These are phyloP conservation scores for Magnolia kwangsiensis DNA, from an alignment of 164 flowering plant species.

Conservation along the genomic window DNA sequence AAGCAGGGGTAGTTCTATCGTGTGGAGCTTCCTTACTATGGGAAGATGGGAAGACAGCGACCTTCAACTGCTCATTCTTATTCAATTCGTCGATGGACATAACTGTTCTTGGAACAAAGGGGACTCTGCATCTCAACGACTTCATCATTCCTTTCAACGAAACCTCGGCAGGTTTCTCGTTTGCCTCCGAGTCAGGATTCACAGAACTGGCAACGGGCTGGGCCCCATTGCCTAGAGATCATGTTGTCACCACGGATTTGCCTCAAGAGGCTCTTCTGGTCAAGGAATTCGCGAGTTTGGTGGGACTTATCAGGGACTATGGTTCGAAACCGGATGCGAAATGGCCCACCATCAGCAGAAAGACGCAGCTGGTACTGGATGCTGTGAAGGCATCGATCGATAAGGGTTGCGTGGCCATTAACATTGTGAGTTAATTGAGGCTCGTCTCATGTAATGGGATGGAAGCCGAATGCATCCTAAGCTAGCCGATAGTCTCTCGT, in stretches of 20 bases:
- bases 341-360: conserved; percentile 31
- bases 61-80: conserved; percentile 37
- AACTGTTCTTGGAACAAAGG: conserved; percentile 26
- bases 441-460: neutral
- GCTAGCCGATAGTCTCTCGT: no score
- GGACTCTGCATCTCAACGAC: conserved; percentile 30
- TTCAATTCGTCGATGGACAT: conserved; percentile 28
- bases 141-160: conserved; percentile 29
- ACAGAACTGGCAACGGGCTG: conserved; percentile 26
- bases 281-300: conserved; percentile 32
- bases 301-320: conserved; percentile 12
- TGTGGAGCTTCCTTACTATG: conserved; percentile 34
- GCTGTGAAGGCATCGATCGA: conserved; percentile 36
- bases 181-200: conserved; percentile 15
- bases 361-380: conserved; percentile 36
- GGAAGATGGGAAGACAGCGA: conserved; percentile 40
- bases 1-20: conserved; percentile 32
- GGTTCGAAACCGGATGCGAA: conserved; percentile 23
- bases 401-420: conserved; percentile 12
- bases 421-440: conserved; percentile 1
- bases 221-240: conserved; percentile 19
- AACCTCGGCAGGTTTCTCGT: conserved; percentile 16
- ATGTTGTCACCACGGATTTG: conserved; percentile 22
- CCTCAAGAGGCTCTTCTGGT: conserved; percentile 44
- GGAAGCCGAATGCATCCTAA: no score